phyloP scores from a whole-genome alignment of 495 filamentous ascomycete genomes.

The Neurospora sp. region DNA sequence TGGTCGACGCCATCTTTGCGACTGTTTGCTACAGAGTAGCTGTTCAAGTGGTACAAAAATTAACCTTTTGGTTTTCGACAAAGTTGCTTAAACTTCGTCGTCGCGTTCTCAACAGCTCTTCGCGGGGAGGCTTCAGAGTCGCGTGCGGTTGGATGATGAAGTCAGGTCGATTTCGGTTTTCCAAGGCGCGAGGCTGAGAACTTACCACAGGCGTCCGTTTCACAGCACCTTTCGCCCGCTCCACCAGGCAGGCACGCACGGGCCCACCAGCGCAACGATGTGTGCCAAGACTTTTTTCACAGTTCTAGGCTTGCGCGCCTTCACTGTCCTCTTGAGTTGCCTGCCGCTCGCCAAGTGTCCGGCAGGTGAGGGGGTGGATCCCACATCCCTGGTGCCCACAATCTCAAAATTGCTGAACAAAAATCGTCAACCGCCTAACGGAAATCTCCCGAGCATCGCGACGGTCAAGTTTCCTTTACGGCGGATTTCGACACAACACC shows the following conservation, averaged over 20 bases:
- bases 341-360: background rate
- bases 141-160: conserved; percentile 26
- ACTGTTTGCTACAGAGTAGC: conserved; percentile 58
- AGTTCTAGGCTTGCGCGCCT: background rate
- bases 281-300: background rate
- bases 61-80: conserved; percentile 17
- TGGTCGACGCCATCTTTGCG: conserved; percentile 73
- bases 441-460: conserved; percentile 10
- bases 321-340: background rate
- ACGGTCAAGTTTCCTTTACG: conserved; percentile 1
- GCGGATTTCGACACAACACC: conserved; percentile 16
- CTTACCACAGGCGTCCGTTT: conserved; percentile 10
- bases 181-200: conserved; percentile 25
- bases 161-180: conserved; percentile 4
- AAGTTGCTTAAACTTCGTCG: conserved; percentile 19
- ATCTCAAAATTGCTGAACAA: conserved; percentile 17
- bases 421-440: conserved; percentile 14
- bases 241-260: background rate
- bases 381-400: conserved; percentile 13
- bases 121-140: conserved; percentile 24
- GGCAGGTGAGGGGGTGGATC: background rate
- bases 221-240: conserved; percentile 11
- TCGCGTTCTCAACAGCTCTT: conserved; percentile 16
- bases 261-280: conserved; percentile 3
- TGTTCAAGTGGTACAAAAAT: conserved; percentile 47